phyloP scores from a whole-genome alignment of 108 stramenopile species.

The Mediolabrus comicus region DNA sequence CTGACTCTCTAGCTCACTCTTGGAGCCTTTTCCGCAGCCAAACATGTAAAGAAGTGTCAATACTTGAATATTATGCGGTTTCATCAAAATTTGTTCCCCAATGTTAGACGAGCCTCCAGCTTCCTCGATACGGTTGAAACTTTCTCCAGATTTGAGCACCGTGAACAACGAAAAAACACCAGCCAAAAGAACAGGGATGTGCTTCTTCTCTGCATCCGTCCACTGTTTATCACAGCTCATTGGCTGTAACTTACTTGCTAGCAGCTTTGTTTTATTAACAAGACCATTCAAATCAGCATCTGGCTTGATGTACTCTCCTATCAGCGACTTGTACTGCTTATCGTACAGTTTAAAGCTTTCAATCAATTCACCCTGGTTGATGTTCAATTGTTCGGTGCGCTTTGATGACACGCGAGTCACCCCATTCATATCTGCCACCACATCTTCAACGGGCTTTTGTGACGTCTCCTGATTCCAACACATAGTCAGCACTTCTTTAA shows the following conservation, averaged over 20 bases:
- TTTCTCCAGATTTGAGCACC: constrained; percentile 59
- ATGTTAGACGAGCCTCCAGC: constrained; percentile 33
- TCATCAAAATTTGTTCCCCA: constrained; percentile 54
- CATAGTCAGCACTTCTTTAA: constrained; percentile 68
- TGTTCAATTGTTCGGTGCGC: not conserved
- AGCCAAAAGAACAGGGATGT: constrained; percentile 46
- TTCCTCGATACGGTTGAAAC: constrained; percentile 57
- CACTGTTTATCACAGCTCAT: constrained; percentile 28
- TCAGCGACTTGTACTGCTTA: constrained; percentile 43
- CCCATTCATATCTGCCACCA: constrained; percentile 41
- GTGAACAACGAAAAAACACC: constrained; percentile 62
- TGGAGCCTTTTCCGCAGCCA: constrained; percentile 37
- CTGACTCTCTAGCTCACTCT: constrained; percentile 41
- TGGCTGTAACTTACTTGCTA: constrained; percentile 45
- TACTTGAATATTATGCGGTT: constrained; percentile 63
- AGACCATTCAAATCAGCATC: constrained; percentile 53
- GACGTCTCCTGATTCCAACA: constrained; percentile 63
- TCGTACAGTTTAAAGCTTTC: constrained; percentile 49
- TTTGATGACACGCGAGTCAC: constrained; percentile 6
- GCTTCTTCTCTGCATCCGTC: constrained; percentile 15
- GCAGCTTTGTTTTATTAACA: constrained; percentile 32
- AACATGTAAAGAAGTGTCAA: constrained; percentile 52
- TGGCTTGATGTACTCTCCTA: constrained; percentile 51
- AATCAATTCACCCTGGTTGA: constrained; percentile 40
- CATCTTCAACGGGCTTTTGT: constrained; percentile 62